Evolutionary conservation across 1,284 basidiomycete species (phyloP).

Genomic region (Farysia itapuensis): DNA sequence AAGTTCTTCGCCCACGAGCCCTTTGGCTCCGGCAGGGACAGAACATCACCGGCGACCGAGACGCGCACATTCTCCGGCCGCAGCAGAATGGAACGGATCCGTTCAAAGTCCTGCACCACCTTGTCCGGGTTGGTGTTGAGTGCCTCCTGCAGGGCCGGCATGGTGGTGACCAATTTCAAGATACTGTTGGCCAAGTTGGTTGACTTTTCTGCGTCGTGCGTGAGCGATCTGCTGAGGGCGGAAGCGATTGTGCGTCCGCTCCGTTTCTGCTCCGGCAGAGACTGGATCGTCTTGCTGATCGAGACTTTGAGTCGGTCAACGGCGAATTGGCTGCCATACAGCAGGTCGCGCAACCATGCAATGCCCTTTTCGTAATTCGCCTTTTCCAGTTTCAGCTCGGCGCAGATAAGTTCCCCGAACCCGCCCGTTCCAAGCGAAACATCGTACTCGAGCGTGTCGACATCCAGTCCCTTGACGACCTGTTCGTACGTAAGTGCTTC

Average conservation of each 20-base stretch:
- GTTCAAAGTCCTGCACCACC: constrained; percentile 45
- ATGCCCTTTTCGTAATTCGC: constrained; percentile 79
- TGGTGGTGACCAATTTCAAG: constrained; percentile 74
- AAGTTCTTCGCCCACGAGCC: constrained; percentile 49
- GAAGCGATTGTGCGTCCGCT: constrained; percentile 79
- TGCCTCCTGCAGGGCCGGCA: constrained; percentile 74
- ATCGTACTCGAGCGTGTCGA: constrained; percentile 87
- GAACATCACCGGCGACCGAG: constrained; percentile 81
- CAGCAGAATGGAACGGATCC: constrained; percentile 38
- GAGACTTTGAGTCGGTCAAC: constrained; percentile 84
- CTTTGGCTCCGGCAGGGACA: constrained; percentile 72
- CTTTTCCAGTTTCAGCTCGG: constrained; percentile 77
- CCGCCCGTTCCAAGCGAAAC: constrained; percentile 70
- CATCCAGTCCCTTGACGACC: constrained; percentile 85
- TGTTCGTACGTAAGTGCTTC: constrained; percentile 75
- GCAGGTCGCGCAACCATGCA: constrained; percentile 82
- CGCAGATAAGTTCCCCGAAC: constrained; percentile 71
- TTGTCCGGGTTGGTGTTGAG: constrained; percentile 61
- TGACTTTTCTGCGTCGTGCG: constrained; percentile 72
- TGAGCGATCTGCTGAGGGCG: constrained; percentile 71
- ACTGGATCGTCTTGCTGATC: constrained; percentile 85
- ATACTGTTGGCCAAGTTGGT: constrained; percentile 74
- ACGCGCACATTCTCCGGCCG: constrained; percentile 80
- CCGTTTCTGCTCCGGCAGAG: constrained; percentile 88
- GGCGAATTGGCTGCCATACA: constrained; percentile 80